Evolutionary conservation across 768 basidiomycete genomes (phyloP).

Genomic region (Mycena alexandri): DNA sequence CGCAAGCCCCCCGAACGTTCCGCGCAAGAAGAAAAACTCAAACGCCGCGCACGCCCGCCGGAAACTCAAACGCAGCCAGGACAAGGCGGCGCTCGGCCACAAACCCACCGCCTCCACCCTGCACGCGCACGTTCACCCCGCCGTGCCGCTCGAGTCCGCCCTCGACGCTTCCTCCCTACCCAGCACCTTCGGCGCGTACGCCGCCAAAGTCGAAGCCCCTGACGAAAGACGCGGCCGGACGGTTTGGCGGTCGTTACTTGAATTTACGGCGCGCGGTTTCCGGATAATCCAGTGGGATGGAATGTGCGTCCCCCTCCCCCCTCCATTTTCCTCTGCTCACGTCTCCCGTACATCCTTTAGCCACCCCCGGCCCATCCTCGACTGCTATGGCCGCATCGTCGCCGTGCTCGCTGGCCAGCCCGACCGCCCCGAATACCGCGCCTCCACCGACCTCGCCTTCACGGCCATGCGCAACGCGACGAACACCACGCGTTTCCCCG

Average conservation of each 20-base stretch:
- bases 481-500: not conserved
- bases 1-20: not conserved
- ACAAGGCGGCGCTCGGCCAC: not conserved
- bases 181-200: constrained; percentile 5
- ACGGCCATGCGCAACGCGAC: not conserved
- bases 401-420: no score
- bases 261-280: not conserved
- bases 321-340: no score
- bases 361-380: no score
- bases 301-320: not conserved
- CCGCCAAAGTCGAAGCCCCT: not conserved
- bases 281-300: constrained; percentile 1
- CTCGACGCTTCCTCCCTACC: constrained; percentile 5
- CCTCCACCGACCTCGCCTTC: not conserved
- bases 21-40: no score
- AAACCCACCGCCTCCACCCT: constrained; percentile 6
- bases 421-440: not conserved
- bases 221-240: no score
- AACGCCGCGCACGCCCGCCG: not conserved
- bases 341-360: no score
- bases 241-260: no score
- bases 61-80: not conserved
- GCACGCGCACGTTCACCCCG: not conserved
- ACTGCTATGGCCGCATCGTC: no score
- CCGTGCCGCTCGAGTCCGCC: not conserved